Conservation (phyloP, 139 green algal species). For the Nannochloris sp. region DNA sequence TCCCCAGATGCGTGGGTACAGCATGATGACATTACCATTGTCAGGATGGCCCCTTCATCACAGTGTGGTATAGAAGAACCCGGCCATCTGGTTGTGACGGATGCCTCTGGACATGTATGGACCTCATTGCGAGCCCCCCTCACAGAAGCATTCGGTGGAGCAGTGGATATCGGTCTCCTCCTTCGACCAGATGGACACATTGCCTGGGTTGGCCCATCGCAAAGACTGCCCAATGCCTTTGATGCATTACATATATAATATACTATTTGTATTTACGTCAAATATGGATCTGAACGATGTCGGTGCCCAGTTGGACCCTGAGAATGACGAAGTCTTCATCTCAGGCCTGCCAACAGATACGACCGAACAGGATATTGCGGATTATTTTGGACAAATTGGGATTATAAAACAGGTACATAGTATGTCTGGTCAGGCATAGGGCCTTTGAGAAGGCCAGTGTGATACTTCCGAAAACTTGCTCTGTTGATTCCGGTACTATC, state of each 20-base stretch:
- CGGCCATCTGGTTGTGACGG: too few relatives aligned
- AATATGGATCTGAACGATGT: not conserved
- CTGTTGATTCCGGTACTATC: too few relatives aligned
- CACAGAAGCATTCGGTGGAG: not conserved
- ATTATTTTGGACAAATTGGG: slow-evolving; percentile 73
- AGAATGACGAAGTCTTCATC: slow-evolving; percentile 62
- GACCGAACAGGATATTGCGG: slow-evolving; percentile 54
- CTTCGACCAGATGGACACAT: slow-evolving; percentile 78
- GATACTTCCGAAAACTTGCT: too few relatives aligned
- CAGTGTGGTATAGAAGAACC: too few relatives aligned
- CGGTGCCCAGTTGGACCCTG: slow-evolving; percentile 10
- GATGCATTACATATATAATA: not conserved
- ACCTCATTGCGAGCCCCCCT: not conserved
- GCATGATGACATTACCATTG: too few relatives aligned
- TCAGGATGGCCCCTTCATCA: too few relatives aligned
- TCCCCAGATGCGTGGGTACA: too few relatives aligned
- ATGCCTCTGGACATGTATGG: too few relatives aligned
- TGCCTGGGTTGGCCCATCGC: slow-evolving; percentile 33
- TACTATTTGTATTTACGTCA: too few relatives aligned
- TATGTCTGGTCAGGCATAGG: too few relatives aligned
- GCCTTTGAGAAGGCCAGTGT: too few relatives aligned
- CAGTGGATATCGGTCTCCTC: slow-evolving; percentile 36
- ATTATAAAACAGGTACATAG: slow-evolving; percentile 41
- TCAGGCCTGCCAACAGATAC: slow-evolving; percentile 43
- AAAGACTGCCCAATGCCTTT: not conserved